phyloP scores from a whole-genome alignment of 23 red algal species.

The Gracilaria gracilis region DNA sequence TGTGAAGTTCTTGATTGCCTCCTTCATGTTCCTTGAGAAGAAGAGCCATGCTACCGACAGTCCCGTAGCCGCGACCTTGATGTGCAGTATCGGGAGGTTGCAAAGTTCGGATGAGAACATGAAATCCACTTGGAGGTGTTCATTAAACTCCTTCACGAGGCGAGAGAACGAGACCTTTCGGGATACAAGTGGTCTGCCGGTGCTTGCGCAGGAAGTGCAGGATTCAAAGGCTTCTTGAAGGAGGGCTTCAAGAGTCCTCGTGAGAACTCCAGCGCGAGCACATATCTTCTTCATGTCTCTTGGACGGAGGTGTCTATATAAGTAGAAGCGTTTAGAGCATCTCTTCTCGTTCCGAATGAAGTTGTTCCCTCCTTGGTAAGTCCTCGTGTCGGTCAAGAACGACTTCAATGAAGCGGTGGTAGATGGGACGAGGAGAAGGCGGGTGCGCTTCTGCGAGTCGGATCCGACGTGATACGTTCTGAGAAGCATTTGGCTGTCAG shows the following conservation, averaged over 20 bases:
- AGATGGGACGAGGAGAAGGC: neutral
- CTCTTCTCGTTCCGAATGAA: neutral
- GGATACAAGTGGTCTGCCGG: neutral
- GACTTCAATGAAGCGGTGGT: too few relatives aligned
- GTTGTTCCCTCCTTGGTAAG: too few relatives aligned
- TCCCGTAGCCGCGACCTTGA: neutral
- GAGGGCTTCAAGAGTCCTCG: neutral
- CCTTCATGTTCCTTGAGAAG: constrained; percentile 2
- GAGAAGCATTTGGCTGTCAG: too few relatives aligned
- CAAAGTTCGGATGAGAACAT: neutral
- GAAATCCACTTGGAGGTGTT: constrained; percentile 1
- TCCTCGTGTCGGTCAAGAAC: too few relatives aligned
- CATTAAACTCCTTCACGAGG: constrained; percentile 4
- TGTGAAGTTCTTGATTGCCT: neutral
- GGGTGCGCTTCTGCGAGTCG: neutral
- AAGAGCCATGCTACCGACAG: neutral
- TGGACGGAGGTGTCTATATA: neutral
- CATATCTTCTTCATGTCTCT: constrained; percentile 13
- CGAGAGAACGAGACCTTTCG: constrained; percentile 37
- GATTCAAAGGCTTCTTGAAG: neutral
- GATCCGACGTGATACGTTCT: neutral
- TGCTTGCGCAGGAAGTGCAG: constrained; percentile 19
- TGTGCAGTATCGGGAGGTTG: neutral
- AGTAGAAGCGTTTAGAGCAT: neutral
- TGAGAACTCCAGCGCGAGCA: neutral